phyloP scores from a whole-genome alignment of 2,329 filamentous ascomycete species.

The Coleophoma eucalyptorum region DNA sequence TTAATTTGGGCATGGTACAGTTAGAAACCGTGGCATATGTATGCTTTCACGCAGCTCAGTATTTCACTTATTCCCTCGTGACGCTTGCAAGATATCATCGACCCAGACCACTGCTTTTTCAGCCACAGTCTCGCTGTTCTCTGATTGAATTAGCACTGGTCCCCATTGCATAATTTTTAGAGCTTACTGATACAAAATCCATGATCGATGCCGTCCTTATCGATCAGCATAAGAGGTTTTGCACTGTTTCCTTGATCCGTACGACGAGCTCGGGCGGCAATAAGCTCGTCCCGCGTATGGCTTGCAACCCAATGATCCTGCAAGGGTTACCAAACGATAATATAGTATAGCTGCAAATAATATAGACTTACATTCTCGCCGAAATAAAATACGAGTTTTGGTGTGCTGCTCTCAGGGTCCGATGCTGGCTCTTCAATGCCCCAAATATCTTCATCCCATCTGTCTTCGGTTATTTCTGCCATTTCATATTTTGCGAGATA shows the following conservation, averaged over 20 bases:
- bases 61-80: no score
- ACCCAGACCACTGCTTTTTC: constrained; percentile 35
- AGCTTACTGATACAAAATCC: constrained; percentile 55
- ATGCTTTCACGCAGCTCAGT: no score
- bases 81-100: constrained; percentile 7
- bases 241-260: constrained; percentile 17
- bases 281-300: constrained; percentile 51
- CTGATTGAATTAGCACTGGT: constrained; percentile 14
- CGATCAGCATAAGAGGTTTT: constrained; percentile 46
- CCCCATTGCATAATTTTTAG: no score
- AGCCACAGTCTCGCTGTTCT: constrained; percentile 40
- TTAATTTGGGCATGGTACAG: no score
- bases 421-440: constrained; percentile 34
- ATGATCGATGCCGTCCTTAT: constrained; percentile 53
- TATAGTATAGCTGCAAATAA: not conserved
- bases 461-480: constrained; percentile 51
- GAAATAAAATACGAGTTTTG: constrained; percentile 57
- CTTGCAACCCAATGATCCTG: constrained; percentile 60
- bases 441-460: constrained; percentile 58
- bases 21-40: no score
- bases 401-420: constrained; percentile 20
- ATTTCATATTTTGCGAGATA: constrained; percentile 59
- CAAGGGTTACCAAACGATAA: not conserved
- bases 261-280: constrained; percentile 32
- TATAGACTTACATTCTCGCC: constrained; percentile 35